Percentiles rank a stretch among this genome's conserved stretches.
Evolutionary conservation across 352 stramenopile genomes (phyloP).

Genomic region (Phytophthora citricola): DNA sequence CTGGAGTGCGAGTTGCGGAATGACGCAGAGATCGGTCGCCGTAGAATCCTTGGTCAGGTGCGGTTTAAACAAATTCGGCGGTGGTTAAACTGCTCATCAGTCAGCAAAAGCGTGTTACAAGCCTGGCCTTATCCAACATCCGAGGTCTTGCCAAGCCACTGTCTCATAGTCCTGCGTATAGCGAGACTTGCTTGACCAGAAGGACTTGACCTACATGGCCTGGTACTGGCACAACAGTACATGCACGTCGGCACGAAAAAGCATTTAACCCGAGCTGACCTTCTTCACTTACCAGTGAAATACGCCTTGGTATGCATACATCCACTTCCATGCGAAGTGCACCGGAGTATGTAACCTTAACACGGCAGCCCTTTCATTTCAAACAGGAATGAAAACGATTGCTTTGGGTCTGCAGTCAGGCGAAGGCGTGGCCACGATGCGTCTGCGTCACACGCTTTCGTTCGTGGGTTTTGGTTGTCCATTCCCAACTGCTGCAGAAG

Average conservation of each 20-base stretch:
- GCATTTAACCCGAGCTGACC: background rate
- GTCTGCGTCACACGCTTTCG: constrained; percentile 1
- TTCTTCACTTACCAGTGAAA: background rate
- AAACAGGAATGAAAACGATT: too few relatives aligned
- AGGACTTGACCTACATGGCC: background rate
- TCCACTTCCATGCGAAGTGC: background rate
- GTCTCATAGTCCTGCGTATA: constrained; percentile 15
- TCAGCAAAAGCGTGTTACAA: constrained; percentile 17
- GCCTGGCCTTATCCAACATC: constrained; percentile 17
- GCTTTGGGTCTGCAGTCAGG: background rate
- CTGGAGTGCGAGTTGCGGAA: constrained; percentile 22
- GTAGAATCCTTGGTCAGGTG: constrained; percentile 14
- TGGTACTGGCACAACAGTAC: background rate
- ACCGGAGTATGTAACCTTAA: too few relatives aligned
- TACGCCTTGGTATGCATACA: background rate
- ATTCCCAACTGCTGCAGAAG: constrained; percentile 1
- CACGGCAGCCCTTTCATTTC: too few relatives aligned
- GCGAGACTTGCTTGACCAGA: background rate
- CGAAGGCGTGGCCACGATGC: constrained; percentile 2
- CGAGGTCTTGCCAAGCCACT: background rate
- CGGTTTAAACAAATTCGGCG: constrained; percentile 9
- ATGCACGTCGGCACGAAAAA: background rate
- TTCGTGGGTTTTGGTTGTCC: constrained; percentile 7
- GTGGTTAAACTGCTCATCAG: constrained; percentile 20
- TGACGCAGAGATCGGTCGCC: constrained; percentile 11